Evolutionary conservation across 2,329 filamentous ascomycete species (phyloP).

Genomic region (Apiospora koreana): DNA sequence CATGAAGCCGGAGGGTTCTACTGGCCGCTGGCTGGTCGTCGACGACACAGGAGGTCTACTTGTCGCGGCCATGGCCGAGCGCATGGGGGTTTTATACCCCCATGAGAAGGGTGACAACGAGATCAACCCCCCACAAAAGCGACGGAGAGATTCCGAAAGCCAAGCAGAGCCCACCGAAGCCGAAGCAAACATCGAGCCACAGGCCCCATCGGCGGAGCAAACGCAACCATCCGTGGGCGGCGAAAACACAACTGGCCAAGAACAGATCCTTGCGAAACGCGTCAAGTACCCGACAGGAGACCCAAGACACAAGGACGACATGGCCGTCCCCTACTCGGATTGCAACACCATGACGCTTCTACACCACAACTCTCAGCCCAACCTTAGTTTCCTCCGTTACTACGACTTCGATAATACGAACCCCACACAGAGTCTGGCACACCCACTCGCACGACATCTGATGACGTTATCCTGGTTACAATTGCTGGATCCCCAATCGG

Average conservation of each 20-base stretch:
- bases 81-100: slow-evolving; percentile 77
- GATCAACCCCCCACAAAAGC: not conserved
- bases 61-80: slow-evolving; percentile 81
- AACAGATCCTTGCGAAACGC: slow-evolving; percentile 16
- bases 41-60: slow-evolving; percentile 86
- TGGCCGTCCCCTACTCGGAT: slow-evolving; percentile 65
- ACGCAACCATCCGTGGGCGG: slow-evolving; percentile 16
- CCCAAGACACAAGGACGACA: slow-evolving; percentile 38
- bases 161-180: not conserved
- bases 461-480: slow-evolving; percentile 91
- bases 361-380: slow-evolving; percentile 82
- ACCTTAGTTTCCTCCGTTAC: slow-evolving; percentile 84
- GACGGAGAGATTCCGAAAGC: slow-evolving; percentile 2
- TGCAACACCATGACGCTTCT: slow-evolving; percentile 80
- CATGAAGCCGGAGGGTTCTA: slow-evolving; percentile 24
- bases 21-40: slow-evolving; percentile 75
- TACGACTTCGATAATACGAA: slow-evolving; percentile 79
- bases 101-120: slow-evolving; percentile 26
- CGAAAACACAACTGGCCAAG: slow-evolving; percentile 17
- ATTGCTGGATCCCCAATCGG: slow-evolving; percentile 73
- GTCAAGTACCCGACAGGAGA: slow-evolving; percentile 16
- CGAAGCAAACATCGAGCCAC: not conserved
- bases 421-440: slow-evolving; percentile 60
- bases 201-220: slow-evolving; percentile 12
- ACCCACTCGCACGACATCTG: slow-evolving; percentile 81